These are phyloP conservation scores for Pseudoturritis turrita DNA, from an alignment of 345 rosid species.

Conservation along the genomic window DNA sequence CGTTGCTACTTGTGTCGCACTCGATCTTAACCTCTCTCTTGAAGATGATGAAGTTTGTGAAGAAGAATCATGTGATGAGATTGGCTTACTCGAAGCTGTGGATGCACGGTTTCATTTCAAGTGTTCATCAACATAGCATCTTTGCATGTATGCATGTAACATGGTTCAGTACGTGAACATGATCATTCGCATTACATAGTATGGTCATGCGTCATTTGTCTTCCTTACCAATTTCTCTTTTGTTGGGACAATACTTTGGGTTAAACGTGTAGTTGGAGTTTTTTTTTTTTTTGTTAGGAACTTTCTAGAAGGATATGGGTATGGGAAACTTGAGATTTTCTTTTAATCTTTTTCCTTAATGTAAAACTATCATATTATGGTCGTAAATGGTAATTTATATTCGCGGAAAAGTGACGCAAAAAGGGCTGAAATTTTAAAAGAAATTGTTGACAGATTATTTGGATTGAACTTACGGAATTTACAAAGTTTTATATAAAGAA, in stretches of 20 bases:
- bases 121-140: slow-evolving; percentile 17
- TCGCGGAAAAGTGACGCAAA: not conserved
- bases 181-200: slow-evolving; percentile 4
- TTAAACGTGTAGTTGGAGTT: slow-evolving; percentile 18
- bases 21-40: slow-evolving; percentile 74
- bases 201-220: slow-evolving; percentile 9
- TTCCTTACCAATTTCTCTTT: not conserved
- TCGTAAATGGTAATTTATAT: slow-evolving; percentile 29
- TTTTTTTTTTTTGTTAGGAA: slow-evolving; percentile 10
- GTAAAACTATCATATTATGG: slow-evolving; percentile 32
- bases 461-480: not conserved
- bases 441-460: not conserved
- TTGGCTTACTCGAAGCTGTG: slow-evolving; percentile 70
- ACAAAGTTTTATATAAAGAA: not conserved
- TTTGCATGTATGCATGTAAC: slow-evolving; percentile 14
- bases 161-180: not conserved
- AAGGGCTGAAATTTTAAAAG: not conserved
- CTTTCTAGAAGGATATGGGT: slow-evolving; percentile 22
- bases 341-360: not conserved
- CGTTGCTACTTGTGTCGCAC: slow-evolving; percentile 38
- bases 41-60: slow-evolving; percentile 40
- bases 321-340: not conserved
- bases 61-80: slow-evolving; percentile 48
- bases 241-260: slow-evolving; percentile 25
- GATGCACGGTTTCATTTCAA: slow-evolving; percentile 59